Conservation (phyloP, 2,329 filamentous ascomycete genomes). For the Diplocarpon mali region DNA sequence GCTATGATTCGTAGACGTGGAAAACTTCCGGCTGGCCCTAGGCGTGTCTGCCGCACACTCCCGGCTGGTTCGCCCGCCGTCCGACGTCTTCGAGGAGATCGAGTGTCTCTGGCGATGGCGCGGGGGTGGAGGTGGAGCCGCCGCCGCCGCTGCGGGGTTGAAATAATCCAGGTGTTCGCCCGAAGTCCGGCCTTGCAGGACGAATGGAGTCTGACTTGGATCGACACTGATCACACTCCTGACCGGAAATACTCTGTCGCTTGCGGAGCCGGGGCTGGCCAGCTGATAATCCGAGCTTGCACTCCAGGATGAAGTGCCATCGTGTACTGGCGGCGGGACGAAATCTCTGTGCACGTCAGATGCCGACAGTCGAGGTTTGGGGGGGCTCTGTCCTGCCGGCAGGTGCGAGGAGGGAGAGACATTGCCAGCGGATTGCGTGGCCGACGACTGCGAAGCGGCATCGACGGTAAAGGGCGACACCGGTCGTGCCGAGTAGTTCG, state of each 20-base stretch:
- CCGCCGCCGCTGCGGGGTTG: constrained; percentile 9
- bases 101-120: constrained; percentile 2
- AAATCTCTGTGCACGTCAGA: constrained; percentile 8
- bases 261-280: constrained; percentile 10
- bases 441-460: constrained; percentile 1
- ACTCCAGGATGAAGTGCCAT: constrained; percentile 12
- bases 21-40: constrained; percentile 8
- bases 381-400: neutral
- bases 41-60: neutral
- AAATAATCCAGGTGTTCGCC: constrained; percentile 16
- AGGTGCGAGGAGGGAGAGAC: neutral
- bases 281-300: constrained; percentile 13
- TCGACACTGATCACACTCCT: constrained; percentile 24
- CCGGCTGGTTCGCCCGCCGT: no score
- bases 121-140: neutral
- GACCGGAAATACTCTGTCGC: constrained; percentile 24
- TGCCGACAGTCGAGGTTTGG: constrained; percentile 3
- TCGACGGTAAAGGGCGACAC: constrained; percentile 5
- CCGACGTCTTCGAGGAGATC: neutral
- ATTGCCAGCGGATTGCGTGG: neutral
- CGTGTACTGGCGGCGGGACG: neutral
- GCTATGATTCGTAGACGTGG: constrained; percentile 7
- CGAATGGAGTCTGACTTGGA: constrained; percentile 18
- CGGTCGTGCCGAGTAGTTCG: neutral
- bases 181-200: constrained; percentile 8